Base-by-base conservation (phyloP, 179 eudicot genomes). In the Pouteria campechiana region DNA sequence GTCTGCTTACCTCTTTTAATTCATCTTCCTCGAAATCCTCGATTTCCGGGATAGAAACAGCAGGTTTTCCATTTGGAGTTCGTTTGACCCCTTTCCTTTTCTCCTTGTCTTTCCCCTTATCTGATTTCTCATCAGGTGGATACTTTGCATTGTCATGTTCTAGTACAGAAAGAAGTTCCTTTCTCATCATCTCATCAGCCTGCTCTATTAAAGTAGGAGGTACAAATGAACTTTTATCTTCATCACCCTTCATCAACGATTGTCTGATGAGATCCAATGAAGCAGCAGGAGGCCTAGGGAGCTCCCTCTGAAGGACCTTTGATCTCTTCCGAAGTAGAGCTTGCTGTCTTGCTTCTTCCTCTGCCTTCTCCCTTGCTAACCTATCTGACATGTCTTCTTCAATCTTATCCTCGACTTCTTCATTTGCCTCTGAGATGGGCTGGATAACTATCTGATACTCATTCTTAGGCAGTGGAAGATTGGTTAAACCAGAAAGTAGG, bases 311-410 rank as follows among this genome's bases (percentile, higher is more conserved):
- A 57, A 92, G 61, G 4, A 92, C 99, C 72, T 92, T 92, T 4
- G 99, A 92, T 52, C 99, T 73, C 63, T 92, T 92, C 53, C 63
- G 74, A 24, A 92, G 88, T 25, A 92, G 58, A 16, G 74, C 96
- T 55, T 82, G 92, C 58, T 38, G 75, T 74, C 85, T 70, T 7
- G 88, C 99, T 61, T 87, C 96, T 70, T 92, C 99, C 63, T 73
- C 96, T 3, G 99, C 99, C 67, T 52, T 92, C 52, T 80, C 85
- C 50, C 94, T 79, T 19, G 96, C 93, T 44, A 92, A 42, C 65
- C 92, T 73, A 52, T 92, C 99, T 25, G 99, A 92, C 99, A 92
- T 92, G 54, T 92, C 99, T 62, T 92, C 99, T 55, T 92, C 99
- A 41, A 92, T 92, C 58, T 63, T 79, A 52, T 87, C 96, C 60